A percentile compares a stretch with the other conserved stretches of the same genome.
Conservation (phyloP, 352 stramenopile genomes). For the Globisporangium megalacanthum region DNA sequence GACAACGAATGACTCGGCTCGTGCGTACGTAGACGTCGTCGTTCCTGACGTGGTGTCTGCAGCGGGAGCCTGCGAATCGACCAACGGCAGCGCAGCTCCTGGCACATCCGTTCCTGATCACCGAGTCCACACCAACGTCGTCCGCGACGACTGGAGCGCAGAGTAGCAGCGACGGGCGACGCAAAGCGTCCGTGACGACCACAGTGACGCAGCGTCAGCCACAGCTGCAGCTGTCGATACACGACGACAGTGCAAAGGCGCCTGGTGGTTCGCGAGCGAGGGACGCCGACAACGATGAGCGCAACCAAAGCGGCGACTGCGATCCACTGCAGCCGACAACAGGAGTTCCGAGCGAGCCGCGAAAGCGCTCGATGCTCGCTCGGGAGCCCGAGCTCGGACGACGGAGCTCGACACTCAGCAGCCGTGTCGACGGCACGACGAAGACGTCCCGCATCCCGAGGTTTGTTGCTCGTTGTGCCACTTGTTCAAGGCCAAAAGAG, state of each 20-base stretch:
- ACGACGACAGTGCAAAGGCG: too few relatives aligned
- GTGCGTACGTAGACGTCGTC: conserved; percentile 35
- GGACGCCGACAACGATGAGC: too few relatives aligned
- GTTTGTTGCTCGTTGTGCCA: conserved; percentile 1
- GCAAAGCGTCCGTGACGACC: not conserved
- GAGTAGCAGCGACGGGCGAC: not conserved
- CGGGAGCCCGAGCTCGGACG: too few relatives aligned
- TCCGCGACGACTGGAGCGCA: not conserved
- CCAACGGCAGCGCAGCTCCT: conserved; percentile 88
- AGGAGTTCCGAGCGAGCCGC: too few relatives aligned
- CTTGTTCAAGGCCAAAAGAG: too few relatives aligned
- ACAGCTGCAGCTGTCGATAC: too few relatives aligned
- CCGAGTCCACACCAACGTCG: not conserved
- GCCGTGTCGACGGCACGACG: not conserved
- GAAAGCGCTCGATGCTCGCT: too few relatives aligned
- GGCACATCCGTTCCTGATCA: conserved; percentile 84
- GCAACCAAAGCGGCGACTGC: too few relatives aligned
- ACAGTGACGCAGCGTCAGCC: not conserved
- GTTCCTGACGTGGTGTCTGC: conserved; percentile 59
- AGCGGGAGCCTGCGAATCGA: conserved; percentile 64
- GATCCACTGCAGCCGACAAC: too few relatives aligned
- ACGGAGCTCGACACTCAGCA: too few relatives aligned
- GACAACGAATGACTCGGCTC: too few relatives aligned
- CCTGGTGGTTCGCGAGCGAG: too few relatives aligned
- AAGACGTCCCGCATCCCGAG: conserved; percentile 13